phyloP scores from a whole-genome alignment of 306 rosid species.

The Elaeagnus macrophylla region DNA sequence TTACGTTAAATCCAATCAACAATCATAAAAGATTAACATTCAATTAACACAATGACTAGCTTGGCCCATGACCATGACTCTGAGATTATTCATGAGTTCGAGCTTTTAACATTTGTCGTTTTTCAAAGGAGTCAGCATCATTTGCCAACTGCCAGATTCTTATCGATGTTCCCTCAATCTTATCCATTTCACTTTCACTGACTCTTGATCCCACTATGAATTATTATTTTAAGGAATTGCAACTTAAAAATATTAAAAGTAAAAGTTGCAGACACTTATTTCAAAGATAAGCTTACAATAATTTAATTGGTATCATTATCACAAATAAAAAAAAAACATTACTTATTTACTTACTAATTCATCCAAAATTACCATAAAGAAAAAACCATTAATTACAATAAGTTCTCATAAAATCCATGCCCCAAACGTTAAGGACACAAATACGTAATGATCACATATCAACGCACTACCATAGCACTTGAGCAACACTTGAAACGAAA shows the following conservation, averaged over 20 bases:
- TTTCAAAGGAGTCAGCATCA: background rate
- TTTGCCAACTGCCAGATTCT: background rate
- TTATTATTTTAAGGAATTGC: background rate
- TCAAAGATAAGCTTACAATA: no score
- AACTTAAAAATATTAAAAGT: no score
- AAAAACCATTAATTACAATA: no score
- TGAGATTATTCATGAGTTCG: background rate
- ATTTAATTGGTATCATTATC: no score
- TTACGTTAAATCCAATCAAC: no score
- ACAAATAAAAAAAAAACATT: background rate
- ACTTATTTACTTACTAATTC: no score
- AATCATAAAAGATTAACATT: no score
- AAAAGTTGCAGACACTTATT: no score
- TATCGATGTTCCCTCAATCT: background rate
- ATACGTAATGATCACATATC: background rate
- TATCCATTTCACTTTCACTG: background rate
- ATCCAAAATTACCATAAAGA: no score
- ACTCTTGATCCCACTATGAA: background rate
- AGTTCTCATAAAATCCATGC: background rate
- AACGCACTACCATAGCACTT: background rate
- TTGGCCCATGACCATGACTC: background rate
- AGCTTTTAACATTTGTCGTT: background rate
- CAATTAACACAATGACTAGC: no score
- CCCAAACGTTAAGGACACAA: background rate
- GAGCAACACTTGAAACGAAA: constrained; percentile 1